A percentile compares a stretch with the other conserved stretches of the same genome.
Evolutionary conservation across 2,329 filamentous ascomycete genomes (phyloP).

Genomic region (Pseudogymnoascus sp.): DNA sequence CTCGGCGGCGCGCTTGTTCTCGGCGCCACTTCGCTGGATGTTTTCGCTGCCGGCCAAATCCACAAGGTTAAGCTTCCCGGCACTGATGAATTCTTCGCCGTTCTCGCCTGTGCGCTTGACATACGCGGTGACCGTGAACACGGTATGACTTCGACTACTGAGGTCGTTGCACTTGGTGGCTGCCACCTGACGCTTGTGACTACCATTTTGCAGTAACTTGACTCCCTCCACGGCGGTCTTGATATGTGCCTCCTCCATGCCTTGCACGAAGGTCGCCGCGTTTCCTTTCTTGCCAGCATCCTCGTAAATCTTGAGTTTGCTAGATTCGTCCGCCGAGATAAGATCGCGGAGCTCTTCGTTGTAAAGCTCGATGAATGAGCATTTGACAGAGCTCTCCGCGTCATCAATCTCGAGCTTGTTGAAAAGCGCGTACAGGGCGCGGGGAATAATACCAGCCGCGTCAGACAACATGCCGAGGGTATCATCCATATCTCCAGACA

Average conservation of each 20-base stretch:
- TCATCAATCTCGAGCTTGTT: slow-evolving; percentile 71
- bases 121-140: slow-evolving; percentile 92
- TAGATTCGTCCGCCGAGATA: slow-evolving; percentile 69
- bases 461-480: slow-evolving; percentile 80
- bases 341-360: slow-evolving; percentile 94
- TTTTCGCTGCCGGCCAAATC: slow-evolving; percentile 97
- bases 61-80: slow-evolving; percentile 91
- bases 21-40: slow-evolving; percentile 90
- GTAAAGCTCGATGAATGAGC: slow-evolving; percentile 97
- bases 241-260: slow-evolving; percentile 95
- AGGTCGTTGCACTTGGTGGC: slow-evolving; percentile 99
- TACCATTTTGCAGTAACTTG: slow-evolving; percentile 79
- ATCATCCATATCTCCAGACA: slow-evolving; percentile 96
- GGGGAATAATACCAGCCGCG: slow-evolving; percentile 88
- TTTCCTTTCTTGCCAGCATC: slow-evolving; percentile 82
- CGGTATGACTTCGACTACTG: slow-evolving; percentile 91
- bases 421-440: slow-evolving; percentile 81
- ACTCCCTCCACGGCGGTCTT: slow-evolving; percentile 78
- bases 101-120: slow-evolving; percentile 74
- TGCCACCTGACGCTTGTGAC: slow-evolving; percentile 92
- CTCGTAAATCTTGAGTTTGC: slow-evolving; percentile 92
- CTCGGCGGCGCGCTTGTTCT: slow-evolving; percentile 94
- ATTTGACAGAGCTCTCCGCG: slow-evolving; percentile 83
- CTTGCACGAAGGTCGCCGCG: slow-evolving; percentile 80
- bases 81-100: slow-evolving; percentile 82